Percentiles rank a stretch among this genome's conserved stretches.
phyloP scores from a whole-genome alignment of 2,329 filamentous ascomycete genomes.

The Verticillium longisporum region DNA sequence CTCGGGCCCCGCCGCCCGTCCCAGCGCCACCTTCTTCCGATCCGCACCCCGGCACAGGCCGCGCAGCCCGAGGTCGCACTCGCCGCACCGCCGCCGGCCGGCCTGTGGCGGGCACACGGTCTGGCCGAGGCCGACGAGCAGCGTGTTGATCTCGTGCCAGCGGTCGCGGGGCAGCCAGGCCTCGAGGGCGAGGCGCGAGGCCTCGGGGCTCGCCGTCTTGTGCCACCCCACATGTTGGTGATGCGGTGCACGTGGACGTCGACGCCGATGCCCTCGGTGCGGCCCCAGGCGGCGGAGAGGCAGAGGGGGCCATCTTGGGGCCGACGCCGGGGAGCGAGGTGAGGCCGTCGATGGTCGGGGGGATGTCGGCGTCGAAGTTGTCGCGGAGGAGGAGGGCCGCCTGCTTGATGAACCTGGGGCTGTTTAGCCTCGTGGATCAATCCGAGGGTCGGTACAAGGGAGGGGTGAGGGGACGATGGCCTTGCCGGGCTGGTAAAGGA shows the following conservation, averaged over 20 bases:
- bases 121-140: slow-evolving; percentile 85
- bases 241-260: slow-evolving; percentile 95
- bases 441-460: too few relatives aligned
- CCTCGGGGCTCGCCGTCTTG: slow-evolving; percentile 72
- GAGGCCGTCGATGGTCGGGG: slow-evolving; percentile 67
- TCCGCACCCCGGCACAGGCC: slow-evolving; percentile 73
- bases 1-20: slow-evolving; percentile 38
- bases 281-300: slow-evolving; percentile 63
- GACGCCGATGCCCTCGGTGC: slow-evolving; percentile 74
- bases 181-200: slow-evolving; percentile 69
- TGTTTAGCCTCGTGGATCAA: too few relatives aligned
- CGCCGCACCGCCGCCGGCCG: slow-evolving; percentile 72
- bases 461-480: too few relatives aligned
- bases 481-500: neutral
- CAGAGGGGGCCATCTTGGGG: slow-evolving; percentile 90
- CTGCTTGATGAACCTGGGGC: slow-evolving; percentile 57
- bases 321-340: slow-evolving; percentile 78
- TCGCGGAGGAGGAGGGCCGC: slow-evolving; percentile 68
- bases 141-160: slow-evolving; percentile 89
- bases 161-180: slow-evolving; percentile 75
- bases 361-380: slow-evolving; percentile 68
- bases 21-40: slow-evolving; percentile 52
- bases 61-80: slow-evolving; percentile 71
- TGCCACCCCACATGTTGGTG: slow-evolving; percentile 92
- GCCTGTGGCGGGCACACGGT: slow-evolving; percentile 65